These are phyloP conservation scores for Tremella yokohamensis DNA, from an alignment of 768 basidiomycete species.

Conservation along the genomic window DNA sequence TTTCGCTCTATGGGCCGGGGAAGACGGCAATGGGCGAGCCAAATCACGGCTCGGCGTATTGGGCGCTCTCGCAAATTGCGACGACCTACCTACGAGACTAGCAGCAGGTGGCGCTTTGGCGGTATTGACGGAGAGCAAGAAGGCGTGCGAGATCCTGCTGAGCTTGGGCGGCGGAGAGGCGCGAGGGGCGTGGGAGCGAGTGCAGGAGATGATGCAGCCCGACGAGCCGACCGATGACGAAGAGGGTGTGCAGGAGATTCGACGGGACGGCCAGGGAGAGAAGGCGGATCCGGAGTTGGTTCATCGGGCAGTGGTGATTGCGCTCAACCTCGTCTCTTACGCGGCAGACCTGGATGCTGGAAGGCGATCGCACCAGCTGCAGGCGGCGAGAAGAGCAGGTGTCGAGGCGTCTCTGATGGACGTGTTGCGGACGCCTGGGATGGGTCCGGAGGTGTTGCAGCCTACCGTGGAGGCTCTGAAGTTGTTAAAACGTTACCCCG, in stretches of 20 bases:
- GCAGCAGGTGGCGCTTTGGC: conserved; percentile 92
- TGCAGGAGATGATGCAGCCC: conserved; percentile 60
- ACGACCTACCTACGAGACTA: conserved; percentile 75
- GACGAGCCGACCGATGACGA: conserved; percentile 32
- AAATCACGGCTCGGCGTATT: conserved; percentile 65
- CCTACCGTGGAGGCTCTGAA: conserved; percentile 34
- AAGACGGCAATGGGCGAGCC: conserved; percentile 15
- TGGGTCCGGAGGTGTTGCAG: conserved; percentile 28
- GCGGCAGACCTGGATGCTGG: conserved; percentile 52
- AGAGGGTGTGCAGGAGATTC: conserved; percentile 29
- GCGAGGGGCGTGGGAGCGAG: conserved; percentile 58
- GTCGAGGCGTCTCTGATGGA: conserved; percentile 57
- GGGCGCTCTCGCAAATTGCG: conserved; percentile 77
- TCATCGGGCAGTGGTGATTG: conserved; percentile 74
- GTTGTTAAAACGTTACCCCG: conserved; percentile 24
- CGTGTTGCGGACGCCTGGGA: conserved; percentile 10
- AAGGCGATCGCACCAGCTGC: conserved; percentile 49
- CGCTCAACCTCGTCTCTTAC: conserved; percentile 62
- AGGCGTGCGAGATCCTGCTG: conserved; percentile 63
- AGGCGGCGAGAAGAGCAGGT: conserved; percentile 59
- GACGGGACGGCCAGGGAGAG: conserved; percentile 17
- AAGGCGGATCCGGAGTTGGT: conserved; percentile 60
- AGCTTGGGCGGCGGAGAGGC: neutral
- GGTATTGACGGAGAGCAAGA: conserved; percentile 63
- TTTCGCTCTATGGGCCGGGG: conserved; percentile 65